Evolutionary conservation across 179 eudicot genomes (phyloP), one percentile per base, ranked within the genome.

Genomic region (Amaranthus tricolor): DNA sequence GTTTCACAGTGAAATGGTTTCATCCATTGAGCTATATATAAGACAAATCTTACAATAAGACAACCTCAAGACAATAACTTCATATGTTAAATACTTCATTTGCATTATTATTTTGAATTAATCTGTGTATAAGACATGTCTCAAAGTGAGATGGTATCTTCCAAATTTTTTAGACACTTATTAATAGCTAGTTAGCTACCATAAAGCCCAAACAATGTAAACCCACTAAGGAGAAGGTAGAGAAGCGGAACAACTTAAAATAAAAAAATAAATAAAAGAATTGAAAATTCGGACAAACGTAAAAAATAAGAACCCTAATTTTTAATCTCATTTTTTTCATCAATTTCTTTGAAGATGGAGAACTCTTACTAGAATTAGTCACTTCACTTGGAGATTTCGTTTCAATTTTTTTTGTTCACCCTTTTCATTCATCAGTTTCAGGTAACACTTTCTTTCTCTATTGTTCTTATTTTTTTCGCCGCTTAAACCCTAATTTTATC

Each of bases 261-360:
- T 55, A 40, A 2, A 21, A 44, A 58, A 66, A 11, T 14, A 73
- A 19, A 72, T 4, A 17, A 20, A 66, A 50, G 12, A 19, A 60
- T 2, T 20, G 47, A 6, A 24, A 74, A 40, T 31, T 31, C 40
- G 20, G 50, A 43, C 53, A 65, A 43, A 10, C 54, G 17, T 50
- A 48, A 10, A 56, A 71, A 5, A 47, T 19, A 58, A 59, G 79
- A 80, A 74, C 83, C 83, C 83, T 80, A 80, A 76, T 66, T 63
- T 43, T 56, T 64, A 70, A 2, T 54, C 13, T 71, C 47, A 78
- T 56, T 71, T 65, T 68, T 60, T 61, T n/a, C 20, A 31, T 48
- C 21, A 17, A 55, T 2, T 6, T 10, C 12, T 7, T 50, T 4
- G 7, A 76, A 61, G 68, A 76, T 80, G 76, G 17, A 66, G 68